These are phyloP conservation scores for Cladophialophora immunda DNA, from an alignment of 2,329 filamentous ascomycete species.

Conservation along the genomic window DNA sequence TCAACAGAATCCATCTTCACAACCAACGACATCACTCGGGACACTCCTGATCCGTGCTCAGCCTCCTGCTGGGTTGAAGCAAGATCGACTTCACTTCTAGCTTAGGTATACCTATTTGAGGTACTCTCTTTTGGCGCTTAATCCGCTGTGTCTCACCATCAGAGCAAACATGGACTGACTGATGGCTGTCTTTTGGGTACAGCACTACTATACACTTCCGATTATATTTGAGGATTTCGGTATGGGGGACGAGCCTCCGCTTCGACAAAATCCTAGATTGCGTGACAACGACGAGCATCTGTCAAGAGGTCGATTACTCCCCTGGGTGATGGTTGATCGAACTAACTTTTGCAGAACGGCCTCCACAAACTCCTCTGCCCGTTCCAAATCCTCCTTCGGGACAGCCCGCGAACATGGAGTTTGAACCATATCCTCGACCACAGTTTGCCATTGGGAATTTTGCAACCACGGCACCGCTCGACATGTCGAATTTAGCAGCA, in stretches of 20 bases:
- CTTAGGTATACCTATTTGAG: constrained; percentile 37
- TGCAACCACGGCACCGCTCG: constrained; percentile 31
- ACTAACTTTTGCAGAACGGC: constrained; percentile 23
- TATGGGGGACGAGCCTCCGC: constrained; percentile 41
- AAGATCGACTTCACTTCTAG: constrained; percentile 23
- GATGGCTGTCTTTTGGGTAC: constrained; percentile 45
- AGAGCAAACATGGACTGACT: constrained; percentile 40
- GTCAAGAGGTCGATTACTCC: constrained; percentile 33
- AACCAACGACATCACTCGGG: constrained; percentile 33
- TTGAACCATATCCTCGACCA: constrained; percentile 37
- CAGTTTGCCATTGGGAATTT: constrained; percentile 32
- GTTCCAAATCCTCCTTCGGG: constrained; percentile 3
- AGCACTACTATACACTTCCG: constrained; percentile 43
- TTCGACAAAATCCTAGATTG: constrained; percentile 70
- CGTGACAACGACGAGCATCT: constrained; percentile 79
- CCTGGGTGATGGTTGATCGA: neutral
- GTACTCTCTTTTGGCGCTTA: constrained; percentile 27
- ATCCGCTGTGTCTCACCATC: constrained; percentile 20
- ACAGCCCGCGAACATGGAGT: constrained; percentile 32
- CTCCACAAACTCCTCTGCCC: constrained; percentile 22
- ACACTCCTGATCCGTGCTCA: constrained; percentile 34
- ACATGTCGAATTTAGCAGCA: constrained; percentile 42
- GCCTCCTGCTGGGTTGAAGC: constrained; percentile 27
- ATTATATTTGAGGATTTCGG: constrained; percentile 44
- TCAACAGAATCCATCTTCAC: constrained; percentile 20